These are phyloP conservation scores for Silybum marianum DNA, from an alignment of 129 eudicot species.

Conservation along the genomic window DNA sequence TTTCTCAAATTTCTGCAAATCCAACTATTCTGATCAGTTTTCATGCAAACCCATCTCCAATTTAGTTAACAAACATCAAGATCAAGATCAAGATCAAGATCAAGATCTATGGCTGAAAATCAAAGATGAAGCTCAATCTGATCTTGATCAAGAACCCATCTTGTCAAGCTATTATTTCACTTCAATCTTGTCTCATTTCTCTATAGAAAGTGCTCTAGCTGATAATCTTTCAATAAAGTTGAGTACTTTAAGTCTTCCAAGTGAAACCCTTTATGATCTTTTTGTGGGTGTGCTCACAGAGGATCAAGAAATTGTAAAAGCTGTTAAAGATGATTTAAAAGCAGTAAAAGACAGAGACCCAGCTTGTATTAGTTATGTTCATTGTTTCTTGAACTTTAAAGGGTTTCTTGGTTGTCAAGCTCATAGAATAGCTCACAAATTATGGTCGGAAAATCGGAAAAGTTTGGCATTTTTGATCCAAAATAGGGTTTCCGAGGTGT, in stretches of 20 bases:
- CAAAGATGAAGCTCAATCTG: slow-evolving; percentile 65
- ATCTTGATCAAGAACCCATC: slow-evolving; percentile 78
- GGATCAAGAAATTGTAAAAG: slow-evolving; percentile 54
- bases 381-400: slow-evolving; percentile 83
- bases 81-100: slow-evolving; percentile 15
- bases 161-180: slow-evolving; percentile 62
- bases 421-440: slow-evolving; percentile 69
- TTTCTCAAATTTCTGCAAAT: slow-evolving; percentile 41
- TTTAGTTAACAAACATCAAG: neutral
- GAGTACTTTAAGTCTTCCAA: slow-evolving; percentile 51
- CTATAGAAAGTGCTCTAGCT: slow-evolving; percentile 65
- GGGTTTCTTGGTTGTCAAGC: slow-evolving; percentile 90
- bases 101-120: slow-evolving; percentile 66
- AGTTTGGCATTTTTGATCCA: slow-evolving; percentile 71
- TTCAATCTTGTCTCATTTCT: slow-evolving; percentile 58
- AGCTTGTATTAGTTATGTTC: slow-evolving; percentile 88
- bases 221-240: slow-evolving; percentile 63
- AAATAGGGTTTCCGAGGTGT: slow-evolving; percentile 87
- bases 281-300: slow-evolving; percentile 55
- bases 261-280: slow-evolving; percentile 67
- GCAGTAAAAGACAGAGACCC: slow-evolving; percentile 94
- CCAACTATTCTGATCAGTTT: slow-evolving; percentile 41
- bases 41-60: slow-evolving; percentile 52
- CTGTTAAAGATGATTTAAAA: slow-evolving; percentile 56
- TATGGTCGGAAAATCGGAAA: slow-evolving; percentile 71